phyloP scores from a whole-genome alignment of 164 flowering plant species.

The Santalum album region DNA sequence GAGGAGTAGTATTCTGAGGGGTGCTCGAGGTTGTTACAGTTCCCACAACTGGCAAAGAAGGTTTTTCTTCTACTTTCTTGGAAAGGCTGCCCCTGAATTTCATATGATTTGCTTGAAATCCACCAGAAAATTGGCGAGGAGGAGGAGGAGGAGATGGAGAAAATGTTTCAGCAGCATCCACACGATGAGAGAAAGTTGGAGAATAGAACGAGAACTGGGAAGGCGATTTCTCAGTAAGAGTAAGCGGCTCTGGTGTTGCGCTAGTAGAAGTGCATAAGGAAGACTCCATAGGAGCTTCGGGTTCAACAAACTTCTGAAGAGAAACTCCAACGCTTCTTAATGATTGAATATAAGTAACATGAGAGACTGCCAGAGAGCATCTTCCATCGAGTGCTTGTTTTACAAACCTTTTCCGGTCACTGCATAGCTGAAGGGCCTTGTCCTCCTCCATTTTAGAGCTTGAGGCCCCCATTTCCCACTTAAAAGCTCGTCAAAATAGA shows the following conservation, averaged over 20 bases:
- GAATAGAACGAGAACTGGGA: conserved; percentile 69
- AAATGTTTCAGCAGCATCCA: conserved; percentile 33
- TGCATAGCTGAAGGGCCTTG: conserved; percentile 73
- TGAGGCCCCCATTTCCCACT: conserved; percentile 42
- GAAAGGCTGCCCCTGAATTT: conserved; percentile 42
- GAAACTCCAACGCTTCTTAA: conserved; percentile 56
- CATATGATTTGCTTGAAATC: conserved; percentile 55
- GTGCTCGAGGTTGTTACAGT: conserved; percentile 45
- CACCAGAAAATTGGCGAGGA: conserved; percentile 50
- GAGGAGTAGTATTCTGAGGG: conserved; percentile 36
- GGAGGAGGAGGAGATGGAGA: conserved; percentile 77
- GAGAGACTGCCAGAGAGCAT: conserved; percentile 74
- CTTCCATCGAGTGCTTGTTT: conserved; percentile 84
- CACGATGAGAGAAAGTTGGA: conserved; percentile 51
- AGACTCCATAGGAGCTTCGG: conserved; percentile 51
- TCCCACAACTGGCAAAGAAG: conserved; percentile 30
- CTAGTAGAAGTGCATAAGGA: conserved; percentile 57
- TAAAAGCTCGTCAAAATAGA: not conserved
- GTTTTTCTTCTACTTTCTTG: conserved; percentile 62
- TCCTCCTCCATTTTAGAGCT: conserved; percentile 79
- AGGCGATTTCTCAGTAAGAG: conserved; percentile 50
- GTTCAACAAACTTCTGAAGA: conserved; percentile 65
- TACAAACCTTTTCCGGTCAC: conserved; percentile 81
- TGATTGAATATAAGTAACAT: conserved; percentile 65
- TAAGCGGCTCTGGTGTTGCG: conserved; percentile 69